Evolutionary conservation across 805 yeast genomes (phyloP), one percentile per base, ranked within the genome.

Genomic region (Metschnikowia matae): DNA sequence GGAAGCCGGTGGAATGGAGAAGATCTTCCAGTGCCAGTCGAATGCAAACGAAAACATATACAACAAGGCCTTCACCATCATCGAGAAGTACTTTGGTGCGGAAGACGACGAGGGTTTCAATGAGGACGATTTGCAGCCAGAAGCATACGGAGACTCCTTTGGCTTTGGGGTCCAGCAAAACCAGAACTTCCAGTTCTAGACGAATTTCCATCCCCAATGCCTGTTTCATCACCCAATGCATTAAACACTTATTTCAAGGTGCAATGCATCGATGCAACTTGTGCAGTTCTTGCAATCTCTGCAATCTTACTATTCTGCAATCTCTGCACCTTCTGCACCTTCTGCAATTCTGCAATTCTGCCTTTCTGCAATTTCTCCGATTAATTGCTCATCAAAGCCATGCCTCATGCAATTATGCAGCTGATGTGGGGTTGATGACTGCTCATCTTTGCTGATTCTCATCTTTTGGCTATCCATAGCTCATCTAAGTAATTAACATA

Each of bases 1-100:
- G 74, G 97, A 92, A 69, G 97, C 97, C 40, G 98, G 97, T 62
- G 99, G 99, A 55, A 86, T 90, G 83, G 98, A 94, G 69, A 91
- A 89, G 75, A 92, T 94, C 62, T 86, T 87, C 70, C 89, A 88
- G 54, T 87, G 96, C 67, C 99, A 94, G 78, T 82, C 80, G 67
- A 90, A 89, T 72, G 88, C 84, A 64, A 94, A 92, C 71, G 95
- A 92, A 66, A 88, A 85, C 65, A 88, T 94, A 64, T 94, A 94
- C 71, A 82, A 87, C 66, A 91, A 90, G 74, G 95, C 98, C 33
- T 94, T 81, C 74, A 76, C 76, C 58, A 89, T 94, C 64, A 90
- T 94, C 69, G 96, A 89, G 65, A 89, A 87, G 60, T 94, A 89
- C 73, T 94, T 94, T 73, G 78, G 85, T 48, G 95, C 85, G 49